Evolutionary conservation across 2,329 filamentous ascomycete species (phyloP).

Genomic region (Pseudogymnoascus destructans): DNA sequence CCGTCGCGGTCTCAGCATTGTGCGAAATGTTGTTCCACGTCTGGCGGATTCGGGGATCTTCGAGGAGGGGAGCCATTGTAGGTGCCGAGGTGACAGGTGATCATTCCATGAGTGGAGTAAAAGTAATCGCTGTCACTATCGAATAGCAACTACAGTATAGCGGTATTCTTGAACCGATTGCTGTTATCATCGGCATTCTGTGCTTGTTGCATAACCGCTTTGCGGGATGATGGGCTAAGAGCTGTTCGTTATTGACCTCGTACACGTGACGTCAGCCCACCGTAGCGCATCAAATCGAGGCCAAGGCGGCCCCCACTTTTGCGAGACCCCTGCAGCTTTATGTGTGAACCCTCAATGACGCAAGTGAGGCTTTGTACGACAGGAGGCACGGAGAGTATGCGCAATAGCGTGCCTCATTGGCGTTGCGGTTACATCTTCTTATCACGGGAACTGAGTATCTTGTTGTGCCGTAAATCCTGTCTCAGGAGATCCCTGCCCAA

Average conservation of each 20-base stretch:
- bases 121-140: background rate
- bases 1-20: slow-evolving; percentile 80
- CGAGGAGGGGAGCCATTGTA: slow-evolving; percentile 35
- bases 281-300: background rate
- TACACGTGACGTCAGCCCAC: slow-evolving; percentile 4
- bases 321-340: background rate
- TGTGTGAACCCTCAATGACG: slow-evolving; percentile 8
- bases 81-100: background rate
- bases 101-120: slow-evolving; percentile 4
- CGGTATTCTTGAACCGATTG: background rate
- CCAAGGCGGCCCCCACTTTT: background rate
- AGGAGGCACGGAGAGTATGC: background rate
- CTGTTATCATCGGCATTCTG: slow-evolving; percentile 5
- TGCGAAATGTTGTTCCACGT: slow-evolving; percentile 87
- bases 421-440: background rate
- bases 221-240: background rate
- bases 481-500: background rate
- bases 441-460: background rate
- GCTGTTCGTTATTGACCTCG: background rate
- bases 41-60: slow-evolving; percentile 81
- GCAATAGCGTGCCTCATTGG: background rate
- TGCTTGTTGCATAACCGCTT: slow-evolving; percentile 2
- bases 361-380: slow-evolving; percentile 2
- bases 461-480: background rate
- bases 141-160: slow-evolving; percentile 2